Percentiles rank a stretch among this genome's conserved stretches.
These are phyloP conservation scores for Histomonas meleagridis DNA, from an alignment of 208 protist species.

Conservation along the genomic window DNA sequence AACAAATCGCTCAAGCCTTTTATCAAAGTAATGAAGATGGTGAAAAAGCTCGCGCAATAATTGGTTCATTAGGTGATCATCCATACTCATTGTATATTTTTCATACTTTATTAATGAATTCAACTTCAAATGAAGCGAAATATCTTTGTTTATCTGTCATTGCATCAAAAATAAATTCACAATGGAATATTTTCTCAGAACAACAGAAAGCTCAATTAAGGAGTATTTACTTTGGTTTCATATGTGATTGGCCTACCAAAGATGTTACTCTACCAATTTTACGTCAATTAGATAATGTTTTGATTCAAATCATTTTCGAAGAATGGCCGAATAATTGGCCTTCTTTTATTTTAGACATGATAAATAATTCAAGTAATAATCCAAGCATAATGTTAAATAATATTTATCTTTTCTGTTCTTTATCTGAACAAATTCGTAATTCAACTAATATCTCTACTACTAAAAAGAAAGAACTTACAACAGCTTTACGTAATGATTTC, in stretches of 20 bases:
- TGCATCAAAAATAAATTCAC: neutral
- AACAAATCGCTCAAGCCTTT: neutral
- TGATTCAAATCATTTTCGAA: neutral
- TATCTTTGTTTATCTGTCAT: neutral
- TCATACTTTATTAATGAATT: neutral
- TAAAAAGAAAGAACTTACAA: neutral
- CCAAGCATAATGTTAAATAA: neutral
- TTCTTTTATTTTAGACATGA: neutral
- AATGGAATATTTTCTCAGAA: neutral
- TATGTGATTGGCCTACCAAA: neutral
- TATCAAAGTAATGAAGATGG: neutral
- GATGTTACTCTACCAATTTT: neutral
- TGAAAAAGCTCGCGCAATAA: neutral
- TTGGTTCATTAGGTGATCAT: neutral
- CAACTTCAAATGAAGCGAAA: neutral
- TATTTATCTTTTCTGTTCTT: neutral
- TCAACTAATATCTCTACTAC: neutral
- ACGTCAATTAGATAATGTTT: neutral
- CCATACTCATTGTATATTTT: neutral
- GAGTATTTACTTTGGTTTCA: neutral
- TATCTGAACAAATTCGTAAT: neutral
- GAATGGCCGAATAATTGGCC: neutral
- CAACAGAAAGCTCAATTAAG: neutral
- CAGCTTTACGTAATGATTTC: neutral
- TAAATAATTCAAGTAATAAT: neutral